A percentile compares a stretch with the other conserved stretches of the same genome.
Conservation (phyloP, 768 basidiomycete genomes). For the Symmetrospora coprosmae region DNA sequence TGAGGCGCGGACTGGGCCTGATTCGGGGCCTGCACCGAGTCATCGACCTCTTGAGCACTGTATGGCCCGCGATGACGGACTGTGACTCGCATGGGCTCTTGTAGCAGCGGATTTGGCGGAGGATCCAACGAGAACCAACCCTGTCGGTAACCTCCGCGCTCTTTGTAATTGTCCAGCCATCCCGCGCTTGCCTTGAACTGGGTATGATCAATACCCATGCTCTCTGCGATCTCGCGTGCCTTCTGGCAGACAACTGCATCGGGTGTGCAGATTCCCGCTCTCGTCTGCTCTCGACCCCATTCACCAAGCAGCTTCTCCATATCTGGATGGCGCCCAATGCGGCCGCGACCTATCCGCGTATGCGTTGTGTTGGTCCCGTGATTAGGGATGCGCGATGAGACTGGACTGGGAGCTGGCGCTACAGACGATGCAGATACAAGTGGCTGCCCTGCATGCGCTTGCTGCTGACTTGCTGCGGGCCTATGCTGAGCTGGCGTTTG, state of each 20-base stretch:
- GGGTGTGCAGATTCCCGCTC: neutral
- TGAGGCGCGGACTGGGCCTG: too few relatives aligned
- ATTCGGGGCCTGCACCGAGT: too few relatives aligned
- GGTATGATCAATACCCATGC: neutral
- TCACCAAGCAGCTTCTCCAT: neutral
- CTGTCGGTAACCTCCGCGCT: neutral
- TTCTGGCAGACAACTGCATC: conserved; percentile 1
- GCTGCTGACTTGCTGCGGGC: too few relatives aligned
- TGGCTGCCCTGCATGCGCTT: too few relatives aligned
- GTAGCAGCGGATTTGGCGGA: too few relatives aligned
- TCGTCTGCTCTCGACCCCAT: conserved; percentile 9
- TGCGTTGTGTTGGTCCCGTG: too few relatives aligned
- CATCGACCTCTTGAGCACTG: neutral
- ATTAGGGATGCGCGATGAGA: too few relatives aligned
- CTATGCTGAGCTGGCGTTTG: too few relatives aligned
- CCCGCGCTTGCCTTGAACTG: conserved; percentile 8
- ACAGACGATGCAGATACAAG: neutral
- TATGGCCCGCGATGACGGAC: neutral
- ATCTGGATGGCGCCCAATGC: neutral
- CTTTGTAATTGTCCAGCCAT: conserved; percentile 19
- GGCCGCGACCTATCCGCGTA: too few relatives aligned
- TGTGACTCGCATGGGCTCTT: too few relatives aligned
- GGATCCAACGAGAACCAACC: neutral
- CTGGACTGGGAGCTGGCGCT: neutral
- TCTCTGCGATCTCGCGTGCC: conserved; percentile 1